A percentile compares a stretch with the other conserved stretches of the same genome.
Evolutionary conservation across 306 rosid genomes (phyloP).

Genomic region (Cajanus cajan): DNA sequence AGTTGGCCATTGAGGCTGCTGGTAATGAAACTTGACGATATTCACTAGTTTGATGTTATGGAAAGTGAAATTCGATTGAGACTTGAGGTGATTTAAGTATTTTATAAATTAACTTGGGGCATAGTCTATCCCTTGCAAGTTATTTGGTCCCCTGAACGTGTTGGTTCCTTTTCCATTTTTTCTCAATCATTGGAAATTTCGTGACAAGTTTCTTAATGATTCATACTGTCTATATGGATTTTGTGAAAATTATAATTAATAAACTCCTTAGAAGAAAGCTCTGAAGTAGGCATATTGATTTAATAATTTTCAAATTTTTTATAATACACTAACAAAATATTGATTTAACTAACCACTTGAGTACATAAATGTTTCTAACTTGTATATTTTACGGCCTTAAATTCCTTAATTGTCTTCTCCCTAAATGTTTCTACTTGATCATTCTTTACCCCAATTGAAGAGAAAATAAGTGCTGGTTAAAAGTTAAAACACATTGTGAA

Average conservation of each 20-base stretch:
- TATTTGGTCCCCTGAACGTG: background rate
- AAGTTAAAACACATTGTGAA: background rate
- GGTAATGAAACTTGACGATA: constrained; percentile 11
- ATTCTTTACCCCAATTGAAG: background rate
- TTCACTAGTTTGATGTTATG: constrained; percentile 6
- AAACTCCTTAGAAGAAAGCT: too few relatives aligned
- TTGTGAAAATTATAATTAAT: background rate
- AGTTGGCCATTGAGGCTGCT: background rate
- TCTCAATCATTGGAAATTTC: background rate
- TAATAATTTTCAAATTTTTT: background rate
- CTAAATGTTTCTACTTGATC: background rate
- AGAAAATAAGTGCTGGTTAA: background rate
- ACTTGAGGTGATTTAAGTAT: constrained; percentile 17
- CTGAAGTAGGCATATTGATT: too few relatives aligned
- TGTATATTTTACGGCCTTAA: background rate
- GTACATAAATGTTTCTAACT: background rate
- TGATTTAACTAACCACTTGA: background rate
- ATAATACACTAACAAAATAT: background rate
- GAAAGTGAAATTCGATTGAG: constrained; percentile 5
- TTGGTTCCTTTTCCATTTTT: constrained; percentile 11
- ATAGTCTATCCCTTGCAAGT: background rate
- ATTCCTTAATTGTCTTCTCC: constrained; percentile 10
- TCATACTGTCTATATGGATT: background rate
- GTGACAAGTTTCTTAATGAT: background rate
- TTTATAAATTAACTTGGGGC: background rate